Conservation (phyloP, 1,284 basidiomycete species). For the Tetrapyrgos nigripes region DNA sequence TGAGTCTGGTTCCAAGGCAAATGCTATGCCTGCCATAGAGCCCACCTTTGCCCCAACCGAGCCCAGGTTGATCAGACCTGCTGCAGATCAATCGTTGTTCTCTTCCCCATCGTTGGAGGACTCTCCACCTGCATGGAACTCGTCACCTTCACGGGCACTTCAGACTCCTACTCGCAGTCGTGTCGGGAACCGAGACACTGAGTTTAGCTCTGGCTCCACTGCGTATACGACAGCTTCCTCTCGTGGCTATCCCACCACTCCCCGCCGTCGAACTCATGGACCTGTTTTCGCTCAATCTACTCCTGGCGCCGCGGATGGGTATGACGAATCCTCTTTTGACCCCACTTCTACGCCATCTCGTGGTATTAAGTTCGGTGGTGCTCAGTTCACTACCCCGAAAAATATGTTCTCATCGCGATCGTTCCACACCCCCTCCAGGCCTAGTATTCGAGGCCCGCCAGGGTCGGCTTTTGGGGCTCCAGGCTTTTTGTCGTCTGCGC, state of each 20-base stretch:
- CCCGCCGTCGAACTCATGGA: constrained; percentile 48
- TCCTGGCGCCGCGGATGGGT: constrained; percentile 44
- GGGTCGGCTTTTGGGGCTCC: constrained; percentile 34
- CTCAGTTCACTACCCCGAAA: constrained; percentile 42
- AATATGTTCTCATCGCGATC: constrained; percentile 38
- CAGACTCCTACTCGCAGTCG: constrained; percentile 47
- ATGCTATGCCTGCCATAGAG: constrained; percentile 41
- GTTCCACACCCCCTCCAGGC: constrained; percentile 60
- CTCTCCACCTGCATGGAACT: constrained; percentile 46
- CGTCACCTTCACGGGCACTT: constrained; percentile 42
- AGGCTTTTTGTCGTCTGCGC: constrained; percentile 33
- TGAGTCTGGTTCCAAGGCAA: constrained; percentile 41
- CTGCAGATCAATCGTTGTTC: constrained; percentile 63
- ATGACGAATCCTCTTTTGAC: constrained; percentile 59
- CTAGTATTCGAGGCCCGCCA: constrained; percentile 22
- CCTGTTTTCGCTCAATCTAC: constrained; percentile 50
- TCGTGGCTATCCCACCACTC: constrained; percentile 55
- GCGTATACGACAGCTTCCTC: constrained; percentile 47
- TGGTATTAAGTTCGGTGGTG: constrained; percentile 62
- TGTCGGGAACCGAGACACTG: constrained; percentile 34
- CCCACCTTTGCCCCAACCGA: constrained; percentile 72
- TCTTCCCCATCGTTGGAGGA: constrained; percentile 52
- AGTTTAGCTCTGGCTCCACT: constrained; percentile 44
- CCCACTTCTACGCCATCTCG: constrained; percentile 77
- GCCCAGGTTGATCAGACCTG: constrained; percentile 35